These are phyloP conservation scores for Albifimbria verrucaria DNA, from an alignment of 2,329 filamentous ascomycete genomes.

Conservation along the genomic window DNA sequence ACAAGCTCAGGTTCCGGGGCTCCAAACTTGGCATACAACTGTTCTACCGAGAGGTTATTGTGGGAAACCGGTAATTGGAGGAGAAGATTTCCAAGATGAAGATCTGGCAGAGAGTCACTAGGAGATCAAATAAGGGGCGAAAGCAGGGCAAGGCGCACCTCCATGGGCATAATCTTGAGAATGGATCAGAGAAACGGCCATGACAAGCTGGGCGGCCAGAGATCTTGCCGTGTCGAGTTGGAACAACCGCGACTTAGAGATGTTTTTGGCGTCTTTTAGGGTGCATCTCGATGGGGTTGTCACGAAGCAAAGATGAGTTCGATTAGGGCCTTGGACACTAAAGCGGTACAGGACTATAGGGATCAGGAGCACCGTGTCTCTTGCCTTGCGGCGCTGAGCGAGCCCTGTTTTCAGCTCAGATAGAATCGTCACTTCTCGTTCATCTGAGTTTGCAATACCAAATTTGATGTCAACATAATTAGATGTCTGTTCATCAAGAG, in stretches of 20 bases:
- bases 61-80: slow-evolving; percentile 18
- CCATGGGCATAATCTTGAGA: slow-evolving; percentile 28
- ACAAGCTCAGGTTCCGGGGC: slow-evolving; percentile 16
- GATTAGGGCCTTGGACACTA: slow-evolving; percentile 22
- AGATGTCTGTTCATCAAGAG: slow-evolving; percentile 14
- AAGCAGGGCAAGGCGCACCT: slow-evolving; percentile 11
- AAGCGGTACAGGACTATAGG: slow-evolving; percentile 20
- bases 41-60: slow-evolving; percentile 13
- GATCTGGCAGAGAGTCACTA: slow-evolving; percentile 14
- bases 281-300: slow-evolving; percentile 20
- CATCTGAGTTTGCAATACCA: slow-evolving; percentile 18
- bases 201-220: slow-evolving; percentile 21
- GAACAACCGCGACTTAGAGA: slow-evolving; percentile 13
- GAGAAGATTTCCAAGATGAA: slow-evolving; percentile 32
- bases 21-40: slow-evolving; percentile 20
- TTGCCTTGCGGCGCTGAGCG: neutral
- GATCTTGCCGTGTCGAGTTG: slow-evolving; percentile 22
- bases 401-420: slow-evolving; percentile 4
- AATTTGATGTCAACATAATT: slow-evolving; percentile 30
- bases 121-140: neutral
- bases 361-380: slow-evolving; percentile 4
- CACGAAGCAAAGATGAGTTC: slow-evolving; percentile 23
- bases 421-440: slow-evolving; percentile 18
- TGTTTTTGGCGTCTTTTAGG: slow-evolving; percentile 15
- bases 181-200: slow-evolving; percentile 27